These are phyloP conservation scores for Pseudopithomyces maydicus DNA, from an alignment of 2,329 filamentous ascomycete species.

Conservation along the genomic window DNA sequence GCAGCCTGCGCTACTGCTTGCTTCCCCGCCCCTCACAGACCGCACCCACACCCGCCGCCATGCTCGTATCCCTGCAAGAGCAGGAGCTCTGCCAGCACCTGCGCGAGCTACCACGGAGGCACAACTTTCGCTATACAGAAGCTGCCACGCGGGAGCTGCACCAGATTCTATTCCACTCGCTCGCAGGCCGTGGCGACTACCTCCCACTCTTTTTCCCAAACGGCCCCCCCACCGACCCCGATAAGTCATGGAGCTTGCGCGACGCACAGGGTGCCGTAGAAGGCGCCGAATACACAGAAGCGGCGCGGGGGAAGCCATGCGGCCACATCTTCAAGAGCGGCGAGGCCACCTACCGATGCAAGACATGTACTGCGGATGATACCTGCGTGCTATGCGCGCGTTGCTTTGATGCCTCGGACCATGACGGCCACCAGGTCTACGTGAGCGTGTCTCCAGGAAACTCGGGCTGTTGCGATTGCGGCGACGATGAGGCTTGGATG, in stretches of 20 bases:
- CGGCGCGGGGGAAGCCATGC: conserved; percentile 88
- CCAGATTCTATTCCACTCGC: conserved; percentile 81
- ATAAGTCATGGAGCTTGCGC: conserved; percentile 73
- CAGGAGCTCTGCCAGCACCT: conserved; percentile 83
- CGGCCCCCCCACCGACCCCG: conserved; percentile 63
- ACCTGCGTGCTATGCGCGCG: conserved; percentile 93
- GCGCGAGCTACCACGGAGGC: conserved; percentile 73
- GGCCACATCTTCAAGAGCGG: conserved; percentile 96
- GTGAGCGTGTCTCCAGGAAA: conserved; percentile 89
- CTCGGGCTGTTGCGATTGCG: conserved; percentile 96
- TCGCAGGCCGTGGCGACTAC: conserved; percentile 77
- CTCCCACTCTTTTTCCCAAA: conserved; percentile 82
- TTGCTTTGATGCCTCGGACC: conserved; percentile 95
- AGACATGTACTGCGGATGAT: conserved; percentile 91
- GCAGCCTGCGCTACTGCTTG: background rate
- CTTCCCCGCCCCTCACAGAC: conserved; percentile 18
- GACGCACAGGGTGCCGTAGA: conserved; percentile 91
- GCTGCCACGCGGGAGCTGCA: conserved; percentile 74
- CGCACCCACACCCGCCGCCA: conserved; percentile 28
- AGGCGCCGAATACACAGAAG: conserved; percentile 91
- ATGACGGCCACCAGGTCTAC: conserved; percentile 88
- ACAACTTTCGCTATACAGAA: conserved; percentile 76
- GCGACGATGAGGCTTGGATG: conserved; percentile 93
- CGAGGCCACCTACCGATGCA: conserved; percentile 92
- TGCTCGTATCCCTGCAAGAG: conserved; percentile 64